Evolutionary conservation across 805 yeast species (phyloP).

Genomic region (Yarrowia sp.): DNA sequence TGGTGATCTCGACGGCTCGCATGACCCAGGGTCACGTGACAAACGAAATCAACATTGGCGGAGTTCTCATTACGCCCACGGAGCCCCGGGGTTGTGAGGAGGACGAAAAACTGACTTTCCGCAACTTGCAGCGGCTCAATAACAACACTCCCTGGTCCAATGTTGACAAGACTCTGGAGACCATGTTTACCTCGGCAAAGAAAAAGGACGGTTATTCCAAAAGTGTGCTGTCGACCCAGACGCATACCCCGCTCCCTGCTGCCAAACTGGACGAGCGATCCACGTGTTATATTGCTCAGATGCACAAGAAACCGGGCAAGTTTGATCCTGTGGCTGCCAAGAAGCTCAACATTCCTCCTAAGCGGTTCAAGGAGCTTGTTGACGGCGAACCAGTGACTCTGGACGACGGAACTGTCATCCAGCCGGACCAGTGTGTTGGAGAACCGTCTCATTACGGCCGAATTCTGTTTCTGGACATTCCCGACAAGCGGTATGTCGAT

Average conservation of each 20-base stretch:
- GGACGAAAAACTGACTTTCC: background rate
- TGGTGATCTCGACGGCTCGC: conserved; percentile 59
- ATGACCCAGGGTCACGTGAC: conserved; percentile 30
- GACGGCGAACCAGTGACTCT: conserved; percentile 64
- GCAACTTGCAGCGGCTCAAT: background rate
- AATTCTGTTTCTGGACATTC: conserved; percentile 76
- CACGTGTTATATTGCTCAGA: conserved; percentile 71
- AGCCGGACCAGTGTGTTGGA: conserved; percentile 76
- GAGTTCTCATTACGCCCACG: conserved; percentile 7
- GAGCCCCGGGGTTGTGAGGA: background rate
- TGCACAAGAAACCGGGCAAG: conserved; percentile 75
- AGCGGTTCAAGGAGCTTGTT: conserved; percentile 66
- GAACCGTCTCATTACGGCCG: conserved; percentile 64
- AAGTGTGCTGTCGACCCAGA: background rate
- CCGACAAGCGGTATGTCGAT: conserved; percentile 57
- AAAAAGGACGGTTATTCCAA: background rate
- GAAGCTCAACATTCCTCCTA: conserved; percentile 71
- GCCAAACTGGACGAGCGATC: conserved; percentile 52
- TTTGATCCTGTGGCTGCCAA: conserved; percentile 72
- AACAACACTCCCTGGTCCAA: conserved; percentile 2
- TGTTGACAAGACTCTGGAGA: background rate
- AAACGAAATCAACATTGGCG: conserved; percentile 23
- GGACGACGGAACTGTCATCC: conserved; percentile 62
- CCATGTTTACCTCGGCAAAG: background rate
- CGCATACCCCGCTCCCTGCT: conserved; percentile 34